Evolutionary conservation across 225 moss, liverwort and hornwort genomes (phyloP).

Genomic region (Ulota crispa): DNA sequence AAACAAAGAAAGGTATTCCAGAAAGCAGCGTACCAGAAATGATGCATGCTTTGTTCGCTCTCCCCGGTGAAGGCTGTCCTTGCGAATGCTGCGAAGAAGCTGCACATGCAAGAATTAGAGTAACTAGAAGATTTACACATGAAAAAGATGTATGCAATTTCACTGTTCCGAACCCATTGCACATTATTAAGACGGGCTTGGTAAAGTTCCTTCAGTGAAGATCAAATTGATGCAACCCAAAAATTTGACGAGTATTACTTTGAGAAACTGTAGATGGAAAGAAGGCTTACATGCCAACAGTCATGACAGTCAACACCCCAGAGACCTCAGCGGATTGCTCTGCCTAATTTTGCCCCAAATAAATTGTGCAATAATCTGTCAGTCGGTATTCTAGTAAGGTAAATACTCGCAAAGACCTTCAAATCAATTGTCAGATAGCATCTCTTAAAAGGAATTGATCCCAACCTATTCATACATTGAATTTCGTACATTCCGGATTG

Average conservation of each 20-base stretch:
- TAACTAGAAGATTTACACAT: background rate
- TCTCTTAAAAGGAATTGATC: background rate
- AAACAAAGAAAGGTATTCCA: background rate
- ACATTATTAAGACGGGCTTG: background rate
- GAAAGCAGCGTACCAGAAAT: constrained; percentile 69
- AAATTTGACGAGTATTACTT: background rate
- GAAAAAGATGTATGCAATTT: background rate
- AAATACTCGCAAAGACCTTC: background rate
- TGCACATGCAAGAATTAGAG: constrained; percentile 32
- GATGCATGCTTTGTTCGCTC: constrained; percentile 90
- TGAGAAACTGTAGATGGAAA: background rate
- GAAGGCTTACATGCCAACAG: constrained; percentile 86
- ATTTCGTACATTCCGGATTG: background rate
- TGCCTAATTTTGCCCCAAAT: constrained; percentile 55
- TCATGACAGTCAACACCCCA: constrained; percentile 96
- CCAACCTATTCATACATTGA: background rate
- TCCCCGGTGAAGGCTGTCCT: constrained; percentile 97
- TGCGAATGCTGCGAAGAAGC: constrained; percentile 97
- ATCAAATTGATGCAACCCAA: background rate
- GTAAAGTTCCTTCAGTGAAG: background rate
- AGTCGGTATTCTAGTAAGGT: background rate
- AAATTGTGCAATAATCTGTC: constrained; percentile 6
- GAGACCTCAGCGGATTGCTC: constrained; percentile 82
- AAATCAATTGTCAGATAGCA: background rate
- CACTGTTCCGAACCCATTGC: background rate